phyloP scores from a whole-genome alignment of 208 protist species.

The Trypanosoma avium region DNA sequence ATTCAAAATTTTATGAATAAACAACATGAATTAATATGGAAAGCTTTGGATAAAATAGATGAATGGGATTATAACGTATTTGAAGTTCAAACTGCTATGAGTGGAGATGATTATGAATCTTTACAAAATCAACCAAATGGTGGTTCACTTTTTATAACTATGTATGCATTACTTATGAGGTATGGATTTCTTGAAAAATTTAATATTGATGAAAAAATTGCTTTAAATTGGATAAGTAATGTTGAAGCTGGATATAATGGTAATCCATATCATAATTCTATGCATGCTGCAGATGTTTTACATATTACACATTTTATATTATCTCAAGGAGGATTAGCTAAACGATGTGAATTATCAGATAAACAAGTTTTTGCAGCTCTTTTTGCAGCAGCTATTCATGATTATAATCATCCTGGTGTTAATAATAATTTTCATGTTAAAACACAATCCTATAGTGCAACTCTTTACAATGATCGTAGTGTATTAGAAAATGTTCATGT shows the following conservation, averaged over 20 bases:
- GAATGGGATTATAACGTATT: constrained; percentile 90
- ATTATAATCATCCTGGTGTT: constrained; percentile 96
- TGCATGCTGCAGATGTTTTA: constrained; percentile 92
- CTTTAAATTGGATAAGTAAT: constrained; percentile 85
- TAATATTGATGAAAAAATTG: constrained; percentile 88
- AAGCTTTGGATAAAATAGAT: constrained; percentile 69
- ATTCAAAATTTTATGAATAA: constrained; percentile 32
- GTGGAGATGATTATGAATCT: constrained; percentile 70
- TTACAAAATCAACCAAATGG: constrained; percentile 57
- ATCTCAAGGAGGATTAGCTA: constrained; percentile 59
- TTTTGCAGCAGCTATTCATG: constrained; percentile 94
- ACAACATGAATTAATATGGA: constrained; percentile 55
- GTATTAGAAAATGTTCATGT: constrained; percentile 96
- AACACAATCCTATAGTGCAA: constrained; percentile 81
- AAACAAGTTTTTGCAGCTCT: constrained; percentile 89
- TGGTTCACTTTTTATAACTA: constrained; percentile 84
- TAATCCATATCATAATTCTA: constrained; percentile 93
- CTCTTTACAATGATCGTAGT: constrained; percentile 94
- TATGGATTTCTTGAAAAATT: constrained; percentile 89
- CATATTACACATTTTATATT: constrained; percentile 90
- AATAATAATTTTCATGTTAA: constrained; percentile 94
- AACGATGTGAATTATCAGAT: constrained; percentile 73
- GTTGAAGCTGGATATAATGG: constrained; percentile 91
- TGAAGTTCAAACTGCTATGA: constrained; percentile 73
- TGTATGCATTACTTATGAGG: constrained; percentile 87